A percentile compares a stretch with the other conserved stretches of the same genome.
phyloP scores from a whole-genome alignment of 495 filamentous ascomycete species.

The Penicillium argentinense region DNA sequence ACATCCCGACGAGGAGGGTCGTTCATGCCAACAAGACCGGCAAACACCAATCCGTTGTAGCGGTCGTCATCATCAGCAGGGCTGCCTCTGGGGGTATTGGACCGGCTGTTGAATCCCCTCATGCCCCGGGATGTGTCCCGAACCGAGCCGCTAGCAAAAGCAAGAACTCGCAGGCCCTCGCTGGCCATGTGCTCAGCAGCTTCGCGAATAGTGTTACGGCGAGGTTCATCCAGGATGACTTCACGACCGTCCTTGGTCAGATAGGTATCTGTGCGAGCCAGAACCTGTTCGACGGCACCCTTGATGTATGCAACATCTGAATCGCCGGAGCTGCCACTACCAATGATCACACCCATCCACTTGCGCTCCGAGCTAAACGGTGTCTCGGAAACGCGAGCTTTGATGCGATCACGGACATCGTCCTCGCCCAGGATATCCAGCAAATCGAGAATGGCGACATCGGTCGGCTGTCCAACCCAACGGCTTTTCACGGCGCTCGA shows the following conservation, averaged over 20 bases:
- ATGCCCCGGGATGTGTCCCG: conserved; percentile 32
- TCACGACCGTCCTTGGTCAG: conserved; percentile 84
- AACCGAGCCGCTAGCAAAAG: conserved; percentile 77
- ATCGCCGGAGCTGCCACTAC: conserved; percentile 46
- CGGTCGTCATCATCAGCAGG: conserved; percentile 62
- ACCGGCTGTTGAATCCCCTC: conserved; percentile 42
- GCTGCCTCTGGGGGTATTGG: conserved; percentile 48
- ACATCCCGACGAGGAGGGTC: conserved; percentile 91
- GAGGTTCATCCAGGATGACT: conserved; percentile 76
- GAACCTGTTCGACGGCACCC: conserved; percentile 84
- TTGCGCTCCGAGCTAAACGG: conserved; percentile 97
- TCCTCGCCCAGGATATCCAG: conserved; percentile 86
- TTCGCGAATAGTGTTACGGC: conserved; percentile 69
- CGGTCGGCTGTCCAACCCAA: conserved; percentile 96
- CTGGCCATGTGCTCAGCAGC: conserved; percentile 90
- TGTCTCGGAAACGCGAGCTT: conserved; percentile 74
- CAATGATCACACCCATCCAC: conserved; percentile 97
- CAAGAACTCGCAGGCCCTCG: conserved; percentile 87
- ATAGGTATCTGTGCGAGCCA: conserved; percentile 87
- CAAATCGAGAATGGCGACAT: conserved; percentile 91
- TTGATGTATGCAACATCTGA: conserved; percentile 87
- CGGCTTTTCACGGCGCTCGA: conserved; percentile 68
- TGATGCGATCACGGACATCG: conserved; percentile 83
- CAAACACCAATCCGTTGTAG: conserved; percentile 83
- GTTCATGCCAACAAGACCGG: conserved; percentile 93